A percentile compares a stretch with the other conserved stretches of the same genome.
These are phyloP conservation scores for Populus hybrid DNA, from an alignment of 441 rosid genomes.

Conservation along the genomic window DNA sequence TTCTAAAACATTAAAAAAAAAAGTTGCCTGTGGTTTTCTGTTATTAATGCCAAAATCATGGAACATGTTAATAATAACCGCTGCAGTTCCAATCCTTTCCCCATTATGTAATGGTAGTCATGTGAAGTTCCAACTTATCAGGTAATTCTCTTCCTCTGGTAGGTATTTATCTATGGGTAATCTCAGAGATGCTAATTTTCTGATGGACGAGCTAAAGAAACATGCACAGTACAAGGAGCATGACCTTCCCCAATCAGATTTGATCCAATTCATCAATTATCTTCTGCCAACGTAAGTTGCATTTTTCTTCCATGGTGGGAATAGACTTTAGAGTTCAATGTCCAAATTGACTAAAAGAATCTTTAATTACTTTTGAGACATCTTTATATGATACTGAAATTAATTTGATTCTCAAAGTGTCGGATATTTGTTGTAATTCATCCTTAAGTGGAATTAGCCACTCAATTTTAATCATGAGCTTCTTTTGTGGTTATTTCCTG, in stretches of 20 bases:
- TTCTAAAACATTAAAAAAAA: neutral
- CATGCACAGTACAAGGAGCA: too few species aligned
- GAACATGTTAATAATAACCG: neutral
- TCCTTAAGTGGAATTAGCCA: neutral
- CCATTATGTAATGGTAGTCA: slow-evolving; percentile 2
- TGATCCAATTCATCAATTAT: too few species aligned
- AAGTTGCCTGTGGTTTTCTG: neutral
- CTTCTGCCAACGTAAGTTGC: slow-evolving; percentile 4
- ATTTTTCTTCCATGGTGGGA: neutral
- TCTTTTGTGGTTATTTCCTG: neutral
- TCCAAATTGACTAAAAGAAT: neutral
- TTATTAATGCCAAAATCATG: neutral
- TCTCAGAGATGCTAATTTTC: too few species aligned
- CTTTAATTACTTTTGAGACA: neutral
- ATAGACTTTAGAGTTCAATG: neutral
- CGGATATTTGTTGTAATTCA: neutral
- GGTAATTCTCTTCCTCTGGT: slow-evolving; percentile 17
- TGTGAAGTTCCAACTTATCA: neutral
- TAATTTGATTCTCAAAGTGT: neutral
- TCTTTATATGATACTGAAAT: neutral
- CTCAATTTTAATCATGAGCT: neutral
- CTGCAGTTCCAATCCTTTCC: slow-evolving; percentile 14
- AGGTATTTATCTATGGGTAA: slow-evolving; percentile 61
- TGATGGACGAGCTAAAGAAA: too few species aligned
- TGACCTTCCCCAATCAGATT: too few species aligned